A percentile compares a stretch with the other conserved stretches of the same genome.
phyloP scores from a whole-genome alignment of 371 early-diverging fungal species.

The Mortierella sp. region DNA sequence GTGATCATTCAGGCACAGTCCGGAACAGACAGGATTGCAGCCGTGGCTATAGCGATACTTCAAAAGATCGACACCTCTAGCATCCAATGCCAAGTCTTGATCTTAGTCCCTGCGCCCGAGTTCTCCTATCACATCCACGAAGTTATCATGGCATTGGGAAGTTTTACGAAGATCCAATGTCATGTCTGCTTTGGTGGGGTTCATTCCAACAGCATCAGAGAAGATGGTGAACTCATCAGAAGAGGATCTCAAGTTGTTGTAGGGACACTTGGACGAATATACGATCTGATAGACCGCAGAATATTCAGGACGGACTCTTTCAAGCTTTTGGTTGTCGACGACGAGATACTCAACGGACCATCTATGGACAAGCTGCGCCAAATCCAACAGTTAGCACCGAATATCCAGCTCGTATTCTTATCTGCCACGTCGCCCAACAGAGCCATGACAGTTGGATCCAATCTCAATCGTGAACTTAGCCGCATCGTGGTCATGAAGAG shows the following conservation, averaged over 20 bases:
- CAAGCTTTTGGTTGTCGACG: conserved; percentile 91
- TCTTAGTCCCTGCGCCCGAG: conserved; percentile 89
- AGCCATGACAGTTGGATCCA: conserved; percentile 85
- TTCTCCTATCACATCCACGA: conserved; percentile 85
- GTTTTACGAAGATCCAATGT: conserved; percentile 79
- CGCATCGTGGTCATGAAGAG: conserved; percentile 93
- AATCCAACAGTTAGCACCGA: conserved; percentile 81
- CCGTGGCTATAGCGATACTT: conserved; percentile 90
- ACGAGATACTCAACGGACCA: conserved; percentile 97
- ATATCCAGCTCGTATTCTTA: conserved; percentile 86
- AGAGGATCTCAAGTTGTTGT: conserved; percentile 33
- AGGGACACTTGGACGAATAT: conserved; percentile 76
- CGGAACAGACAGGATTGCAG: conserved; percentile 96
- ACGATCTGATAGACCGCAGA: conserved; percentile 88
- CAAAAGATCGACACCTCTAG: conserved; percentile 82
- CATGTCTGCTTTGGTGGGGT: conserved; percentile 92
- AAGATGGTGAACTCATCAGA: conserved; percentile 72
- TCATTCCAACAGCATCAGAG: conserved; percentile 77
- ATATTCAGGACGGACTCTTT: conserved; percentile 77
- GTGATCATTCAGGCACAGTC: conserved; percentile 94
- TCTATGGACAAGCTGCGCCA: conserved; percentile 90
- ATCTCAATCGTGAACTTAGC: conserved; percentile 90
- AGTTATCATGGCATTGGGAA: conserved; percentile 81
- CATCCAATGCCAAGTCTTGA: conserved; percentile 82
- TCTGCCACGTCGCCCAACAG: conserved; percentile 92